These are phyloP conservation scores for Gossypium turneri DNA, from an alignment of 345 rosid species.

Conservation along the genomic window DNA sequence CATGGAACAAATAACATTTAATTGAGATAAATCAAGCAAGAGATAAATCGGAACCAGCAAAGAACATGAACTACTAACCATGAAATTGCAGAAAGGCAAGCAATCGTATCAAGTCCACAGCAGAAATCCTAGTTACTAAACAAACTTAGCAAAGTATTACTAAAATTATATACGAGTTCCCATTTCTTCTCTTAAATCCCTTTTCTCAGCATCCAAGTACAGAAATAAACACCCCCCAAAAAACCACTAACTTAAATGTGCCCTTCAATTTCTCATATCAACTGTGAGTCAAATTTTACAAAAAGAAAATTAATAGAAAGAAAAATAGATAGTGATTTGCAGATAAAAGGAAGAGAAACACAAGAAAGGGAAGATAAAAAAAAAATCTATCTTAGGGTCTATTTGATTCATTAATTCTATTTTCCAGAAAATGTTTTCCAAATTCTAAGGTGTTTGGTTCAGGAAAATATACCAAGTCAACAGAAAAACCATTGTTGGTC, in stretches of 20 bases:
- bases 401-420: too few relatives aligned
- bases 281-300: conserved; percentile 33
- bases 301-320: not conserved
- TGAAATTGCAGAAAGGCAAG: too few relatives aligned
- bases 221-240: not conserved
- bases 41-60: too few relatives aligned
- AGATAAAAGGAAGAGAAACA: conserved; percentile 22
- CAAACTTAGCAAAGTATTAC: not conserved
- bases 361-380: not conserved
- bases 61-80: too few relatives aligned
- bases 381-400: too few relatives aligned
- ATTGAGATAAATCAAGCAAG: too few relatives aligned
- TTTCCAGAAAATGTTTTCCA: too few relatives aligned
- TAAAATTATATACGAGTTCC: not conserved
- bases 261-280: conserved; percentile 57
- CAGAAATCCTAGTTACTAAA: not conserved
- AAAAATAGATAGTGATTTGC: conserved; percentile 10
- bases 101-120: too few relatives aligned
- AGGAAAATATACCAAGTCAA: too few relatives aligned
- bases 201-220: conserved; percentile 1
- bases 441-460: too few relatives aligned
- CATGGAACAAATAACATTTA: not conserved
- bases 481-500: too few relatives aligned
- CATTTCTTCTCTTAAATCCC: not conserved
- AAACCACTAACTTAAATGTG: conserved; percentile 58